Conservation (phyloP, 768 basidiomycete genomes). For the Boletus pseudo-olivaceus region DNA sequence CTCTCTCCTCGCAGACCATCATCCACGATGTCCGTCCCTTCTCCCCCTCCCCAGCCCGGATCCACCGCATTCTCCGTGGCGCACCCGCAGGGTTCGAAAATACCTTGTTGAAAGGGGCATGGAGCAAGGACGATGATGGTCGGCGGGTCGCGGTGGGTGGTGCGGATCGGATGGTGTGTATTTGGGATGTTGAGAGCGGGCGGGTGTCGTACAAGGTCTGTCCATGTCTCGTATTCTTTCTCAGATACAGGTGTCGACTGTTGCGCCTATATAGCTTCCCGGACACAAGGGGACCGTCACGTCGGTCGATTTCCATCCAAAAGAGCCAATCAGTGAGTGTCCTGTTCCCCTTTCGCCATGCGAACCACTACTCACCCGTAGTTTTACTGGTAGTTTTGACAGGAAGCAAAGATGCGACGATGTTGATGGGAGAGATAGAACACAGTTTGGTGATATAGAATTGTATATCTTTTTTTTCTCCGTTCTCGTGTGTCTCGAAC, state of each 20-base stretch:
- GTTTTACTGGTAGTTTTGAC: conserved; percentile 67
- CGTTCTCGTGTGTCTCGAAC: neutral
- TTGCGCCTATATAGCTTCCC: conserved; percentile 56
- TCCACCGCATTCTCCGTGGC: conserved; percentile 77
- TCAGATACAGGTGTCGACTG: neutral
- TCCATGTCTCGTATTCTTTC: conserved; percentile 3
- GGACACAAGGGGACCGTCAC: conserved; percentile 98
- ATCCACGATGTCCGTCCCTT: conserved; percentile 95
- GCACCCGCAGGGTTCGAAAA: conserved; percentile 95
- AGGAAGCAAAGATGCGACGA: conserved; percentile 87
- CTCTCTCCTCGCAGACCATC: conserved; percentile 83
- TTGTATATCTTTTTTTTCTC: neutral
- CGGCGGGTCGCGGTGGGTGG: conserved; percentile 83
- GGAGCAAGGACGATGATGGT: conserved; percentile 86
- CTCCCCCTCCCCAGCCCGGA: conserved; percentile 74
- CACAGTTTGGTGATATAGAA: conserved; percentile 46
- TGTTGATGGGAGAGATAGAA: conserved; percentile 91
- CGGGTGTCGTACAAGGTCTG: conserved; percentile 75
- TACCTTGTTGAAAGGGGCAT: conserved; percentile 75
- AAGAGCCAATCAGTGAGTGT: conserved; percentile 86
- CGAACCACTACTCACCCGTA: conserved; percentile 2
- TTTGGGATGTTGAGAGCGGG: conserved; percentile 82
- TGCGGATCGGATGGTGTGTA: conserved; percentile 81
- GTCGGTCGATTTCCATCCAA: conserved; percentile 93
- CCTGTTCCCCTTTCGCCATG: neutral